A percentile compares a stretch with the other conserved stretches of the same genome.
Evolutionary conservation across 805 yeast species (phyloP).

Genomic region (Isabelozyma heimii): DNA sequence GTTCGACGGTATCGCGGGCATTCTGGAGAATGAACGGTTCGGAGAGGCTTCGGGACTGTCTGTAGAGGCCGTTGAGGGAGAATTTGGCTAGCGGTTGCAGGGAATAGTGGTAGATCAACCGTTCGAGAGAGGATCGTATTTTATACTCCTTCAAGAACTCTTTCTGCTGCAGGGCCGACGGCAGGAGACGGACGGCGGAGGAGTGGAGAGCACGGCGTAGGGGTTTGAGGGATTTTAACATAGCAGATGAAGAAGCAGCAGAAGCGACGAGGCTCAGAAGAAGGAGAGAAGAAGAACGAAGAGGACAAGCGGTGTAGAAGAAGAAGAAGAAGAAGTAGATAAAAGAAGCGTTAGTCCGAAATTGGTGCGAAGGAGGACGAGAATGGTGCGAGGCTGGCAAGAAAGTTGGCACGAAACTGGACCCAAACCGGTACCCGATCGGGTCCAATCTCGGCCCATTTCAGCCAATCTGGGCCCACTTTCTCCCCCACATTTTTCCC

Average conservation of each 20-base stretch:
- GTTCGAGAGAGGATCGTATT: conserved; percentile 56
- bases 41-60: conserved; percentile 38
- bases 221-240: no score
- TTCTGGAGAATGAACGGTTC: conserved; percentile 34
- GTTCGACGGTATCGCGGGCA: conserved; percentile 57
- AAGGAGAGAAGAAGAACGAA: no score
- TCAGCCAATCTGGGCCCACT: no score
- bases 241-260: no score
- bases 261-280: no score
- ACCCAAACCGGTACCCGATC: not conserved
- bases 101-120: conserved; percentile 57
- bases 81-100: conserved; percentile 50
- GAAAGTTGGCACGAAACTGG: not conserved
- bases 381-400: not conserved
- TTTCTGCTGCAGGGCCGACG: conserved; percentile 17
- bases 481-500: no score
- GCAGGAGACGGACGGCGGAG: not conserved
- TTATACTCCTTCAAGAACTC: conserved; percentile 52
- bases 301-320: no score
- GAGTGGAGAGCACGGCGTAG: no score
- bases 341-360: no score
- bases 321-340: no score
- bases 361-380: no score
- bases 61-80: conserved; percentile 48
- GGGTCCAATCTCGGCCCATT: no score